Base-by-base conservation (phyloP, 495 filamentous ascomycete species). In the Pseudevernia furfuracea region DNA sequence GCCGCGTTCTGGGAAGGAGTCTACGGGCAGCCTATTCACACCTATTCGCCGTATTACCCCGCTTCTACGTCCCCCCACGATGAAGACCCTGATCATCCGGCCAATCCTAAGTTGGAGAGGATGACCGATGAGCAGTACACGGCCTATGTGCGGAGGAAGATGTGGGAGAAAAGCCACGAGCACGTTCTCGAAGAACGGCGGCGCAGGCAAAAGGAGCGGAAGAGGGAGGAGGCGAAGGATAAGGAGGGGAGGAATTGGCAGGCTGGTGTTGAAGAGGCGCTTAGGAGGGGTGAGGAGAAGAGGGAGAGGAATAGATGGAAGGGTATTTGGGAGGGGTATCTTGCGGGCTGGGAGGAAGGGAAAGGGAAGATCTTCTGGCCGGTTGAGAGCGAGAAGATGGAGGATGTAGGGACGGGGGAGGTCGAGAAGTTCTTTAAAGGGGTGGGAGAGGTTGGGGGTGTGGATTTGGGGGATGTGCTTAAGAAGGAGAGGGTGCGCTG, bases 51-150 rank as follows among this genome's bases (percentile, higher is more conserved):
- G 5, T 74, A 71, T 53, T 78, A 55, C 30, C 52, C 49, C 14
- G 25, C 49, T 32, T 30, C 80, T 66, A 68, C 21, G 25, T 25
- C 77, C 12, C 78, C 78, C 67, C 11, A 65, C 1, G 57, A 63
- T 52, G 59, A 69, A 8, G 78, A 78, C 67, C 30, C 65, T 0
- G 53, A 61, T 36, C 63, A 71, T 59, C 55, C 75, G 2, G 75
- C 72, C 36, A 64, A 77, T 12, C 89, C 84, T 23, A 79, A 89
- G 66, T 81, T 96, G 23, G 92, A 97, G 74, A 81, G 77, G 59
- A 96, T 97, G 93, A 81, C 78, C 12, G 94, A 97, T 64, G 91
- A 96, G 21, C 90, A 96, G 71, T 98, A 97, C 70, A 86, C 89
- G 2, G 75, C 81, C 10, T 90, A 90, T 73, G 94, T 98, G 46